phyloP scores from a whole-genome alignment of 805 yeast genomes.

The Candida quercuum region DNA sequence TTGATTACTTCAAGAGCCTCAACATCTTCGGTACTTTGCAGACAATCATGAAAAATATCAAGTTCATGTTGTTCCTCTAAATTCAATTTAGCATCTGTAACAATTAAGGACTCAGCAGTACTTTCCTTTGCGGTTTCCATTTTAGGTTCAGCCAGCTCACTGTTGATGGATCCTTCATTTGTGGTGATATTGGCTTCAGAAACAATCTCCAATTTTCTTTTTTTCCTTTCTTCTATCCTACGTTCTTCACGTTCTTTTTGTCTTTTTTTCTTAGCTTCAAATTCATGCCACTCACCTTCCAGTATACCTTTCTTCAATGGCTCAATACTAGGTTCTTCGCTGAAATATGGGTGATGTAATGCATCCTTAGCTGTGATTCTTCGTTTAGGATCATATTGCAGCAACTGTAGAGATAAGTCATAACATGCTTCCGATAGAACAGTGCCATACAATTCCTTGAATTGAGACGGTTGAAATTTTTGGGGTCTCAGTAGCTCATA shows the following conservation, averaged over 20 bases:
- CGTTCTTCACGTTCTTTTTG: constrained; percentile 23
- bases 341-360: constrained; percentile 64
- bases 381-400: constrained; percentile 61
- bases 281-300: constrained; percentile 94
- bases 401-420: constrained; percentile 57
- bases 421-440: constrained; percentile 47
- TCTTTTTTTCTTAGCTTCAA: constrained; percentile 77
- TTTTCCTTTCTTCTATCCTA: constrained; percentile 13
- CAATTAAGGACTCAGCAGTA: too few relatives aligned
- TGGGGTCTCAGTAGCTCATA: constrained; percentile 73
- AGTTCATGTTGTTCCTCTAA: too few relatives aligned
- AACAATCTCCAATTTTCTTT: constrained; percentile 5
- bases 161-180: background rate
- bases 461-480: constrained; percentile 25
- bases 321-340: constrained; percentile 60
- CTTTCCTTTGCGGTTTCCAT: too few relatives aligned
- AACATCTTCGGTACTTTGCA: background rate
- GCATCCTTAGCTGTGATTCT: constrained; percentile 71
- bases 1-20: background rate
- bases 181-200: background rate
- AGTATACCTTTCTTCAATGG: constrained; percentile 49
- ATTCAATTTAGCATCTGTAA: too few relatives aligned
- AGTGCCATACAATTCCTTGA: constrained; percentile 36
- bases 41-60: too few relatives aligned
- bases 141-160: too few relatives aligned